These are phyloP conservation scores for Thymus quinquecostatus DNA, from an alignment of 257 asterid species.

Conservation along the genomic window DNA sequence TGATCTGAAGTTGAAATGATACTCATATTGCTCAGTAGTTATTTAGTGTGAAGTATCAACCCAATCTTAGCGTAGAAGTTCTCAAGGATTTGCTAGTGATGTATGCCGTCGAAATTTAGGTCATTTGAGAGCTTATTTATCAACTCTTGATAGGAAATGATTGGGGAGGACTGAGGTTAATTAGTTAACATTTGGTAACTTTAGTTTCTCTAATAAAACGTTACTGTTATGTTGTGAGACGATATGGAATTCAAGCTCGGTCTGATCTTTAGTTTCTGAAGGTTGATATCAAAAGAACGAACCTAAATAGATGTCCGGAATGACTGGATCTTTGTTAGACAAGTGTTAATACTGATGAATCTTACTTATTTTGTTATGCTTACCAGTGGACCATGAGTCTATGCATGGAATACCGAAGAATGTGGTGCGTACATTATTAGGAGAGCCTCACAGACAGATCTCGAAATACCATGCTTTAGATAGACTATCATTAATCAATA, in stretches of 20 bases:
- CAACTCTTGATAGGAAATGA: not conserved
- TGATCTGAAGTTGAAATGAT: conserved; percentile 7
- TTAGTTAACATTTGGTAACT: not conserved
- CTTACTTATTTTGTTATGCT: not conserved
- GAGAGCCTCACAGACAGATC: not conserved
- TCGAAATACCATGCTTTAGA: not conserved
- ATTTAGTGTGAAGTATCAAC: not conserved
- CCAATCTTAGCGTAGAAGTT: not conserved
- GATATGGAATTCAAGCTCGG: not conserved
- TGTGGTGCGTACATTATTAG: not conserved
- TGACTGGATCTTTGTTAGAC: not conserved
- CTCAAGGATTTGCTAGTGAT: not conserved
- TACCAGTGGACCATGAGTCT: not conserved
- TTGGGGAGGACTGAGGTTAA: not conserved
- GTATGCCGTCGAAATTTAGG: not conserved
- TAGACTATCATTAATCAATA: not conserved
- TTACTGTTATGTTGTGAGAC: not conserved
- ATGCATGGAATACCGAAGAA: not conserved
- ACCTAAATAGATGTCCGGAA: not conserved
- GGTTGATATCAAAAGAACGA: not conserved
- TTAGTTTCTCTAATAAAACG: not conserved
- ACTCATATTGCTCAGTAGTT: not conserved
- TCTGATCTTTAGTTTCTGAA: not conserved
- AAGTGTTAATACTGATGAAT: not conserved
- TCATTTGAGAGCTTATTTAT: not conserved